Evolutionary conservation across 768 basidiomycete species (phyloP), one percentile per base, ranked within the genome.

Genomic region (Goffeauzyma gilvescens): DNA sequence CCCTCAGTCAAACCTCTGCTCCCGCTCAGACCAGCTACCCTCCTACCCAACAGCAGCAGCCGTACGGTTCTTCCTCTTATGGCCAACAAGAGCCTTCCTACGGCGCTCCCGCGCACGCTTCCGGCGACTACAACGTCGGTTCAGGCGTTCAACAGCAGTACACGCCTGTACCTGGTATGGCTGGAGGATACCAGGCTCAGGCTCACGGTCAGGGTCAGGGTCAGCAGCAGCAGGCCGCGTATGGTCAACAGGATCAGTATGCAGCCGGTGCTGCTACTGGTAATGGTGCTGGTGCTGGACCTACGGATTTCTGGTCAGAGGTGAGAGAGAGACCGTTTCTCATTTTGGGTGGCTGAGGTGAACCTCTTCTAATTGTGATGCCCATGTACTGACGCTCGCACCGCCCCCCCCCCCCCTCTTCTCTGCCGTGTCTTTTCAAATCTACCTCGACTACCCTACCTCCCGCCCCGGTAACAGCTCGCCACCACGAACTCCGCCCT

Each of bases 181-280:
- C 42, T 20, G 32, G 31, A 5, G 33, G 36, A 21, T 17, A 13
- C 2, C n/a, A 36, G 23, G 10, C 23, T n/a, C 27, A 36, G 18
- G 5, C 3, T 21, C n/a, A 41, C 24, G 15, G 4, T n/a, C 27
- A 36, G 18, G 5, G 4, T 21, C n/a, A 41, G 21, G 15, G 4
- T 14, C 28, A 30, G 26, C 35, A 31, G 6, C 45, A 25, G 32
- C 33, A 5, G 39, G 26, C 12, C 42, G 17, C 20, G 43, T 58
- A 62, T 46, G 61, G 57, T 8, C 61, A 63, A 42, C 61, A 63
- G 42, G 48, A 59, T 47, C 42, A 50, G 42, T 60, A 60, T 22
- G 36, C 40, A 32, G 39, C 44, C n/a, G 46, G 46, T 15, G 46
- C 34, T 42, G 37, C 17, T 12, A 5, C 33, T 17, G 23, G n/a